Evolutionary conservation across 2,329 filamentous ascomycete genomes (phyloP), one percentile per base, ranked within the genome.

Genomic region (Nothophoma quercina): DNA sequence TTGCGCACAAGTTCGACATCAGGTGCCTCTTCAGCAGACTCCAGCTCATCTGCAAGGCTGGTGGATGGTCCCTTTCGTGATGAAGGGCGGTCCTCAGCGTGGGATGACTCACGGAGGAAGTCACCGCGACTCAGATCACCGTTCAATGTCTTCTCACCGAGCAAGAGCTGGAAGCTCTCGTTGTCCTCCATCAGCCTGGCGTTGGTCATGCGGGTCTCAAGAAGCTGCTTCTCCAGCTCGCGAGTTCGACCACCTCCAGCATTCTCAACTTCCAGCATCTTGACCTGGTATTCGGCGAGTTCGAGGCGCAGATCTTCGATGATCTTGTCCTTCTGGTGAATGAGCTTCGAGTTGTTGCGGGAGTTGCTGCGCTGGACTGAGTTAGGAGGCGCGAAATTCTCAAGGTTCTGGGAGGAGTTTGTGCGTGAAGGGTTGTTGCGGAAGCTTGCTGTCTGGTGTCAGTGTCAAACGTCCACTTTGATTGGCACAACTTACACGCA

Each of bases 101-200:
- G 60, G 6, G 76, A 71, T 16, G 78, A 74, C 34, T 72, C 68
- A 49, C 81, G 88, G 78, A 90, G 86, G 73, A 96, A 91, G 68
- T 93, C 89, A 64, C 84, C 89, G 70, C 89, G 91, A 67, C 85
- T 84, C 71, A 97, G 93, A 70, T 98, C 93, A 23, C 95, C 95
- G 70, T 96, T 96, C 52, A 99, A 83, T 1, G 95, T 98, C 81
- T 92, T 93, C 75, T 98, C 93, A 69, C 92, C 91, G 19, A 99
- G 85, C 15, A 99, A 85, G 29, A 98, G 84, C 76, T 98, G 93
- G 76, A 96, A 99, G 77, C 92, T 96, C 77, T 99, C 95, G 68
- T 98, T 98, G 75, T 99, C 95, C 77, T 99, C 95, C 90, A 97
- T 95, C 58, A 99, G 81, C 36, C 93, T 86, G 51, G 95, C 95